Conservation (phyloP, 768 basidiomycete genomes). For the Boletus reticuloceps region DNA sequence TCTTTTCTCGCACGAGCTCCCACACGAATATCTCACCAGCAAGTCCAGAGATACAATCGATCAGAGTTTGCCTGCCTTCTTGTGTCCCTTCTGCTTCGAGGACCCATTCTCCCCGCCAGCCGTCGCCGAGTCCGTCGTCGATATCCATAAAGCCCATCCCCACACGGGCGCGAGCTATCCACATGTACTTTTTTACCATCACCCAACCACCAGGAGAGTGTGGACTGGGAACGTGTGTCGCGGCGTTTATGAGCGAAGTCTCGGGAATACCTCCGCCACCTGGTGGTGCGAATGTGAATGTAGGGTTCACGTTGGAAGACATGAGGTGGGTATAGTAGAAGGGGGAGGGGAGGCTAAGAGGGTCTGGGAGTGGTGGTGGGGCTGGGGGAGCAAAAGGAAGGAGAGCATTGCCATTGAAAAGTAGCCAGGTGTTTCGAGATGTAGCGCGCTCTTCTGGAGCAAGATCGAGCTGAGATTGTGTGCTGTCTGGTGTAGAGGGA, state of each 20-base stretch:
- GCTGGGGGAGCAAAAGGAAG: slow-evolving; percentile 58
- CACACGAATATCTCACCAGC: slow-evolving; percentile 38
- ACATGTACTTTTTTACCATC: slow-evolving; percentile 58
- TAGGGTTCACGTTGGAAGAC: slow-evolving; percentile 29
- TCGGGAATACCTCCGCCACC: slow-evolving; percentile 40
- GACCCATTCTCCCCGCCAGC: slow-evolving; percentile 77
- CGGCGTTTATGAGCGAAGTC: slow-evolving; percentile 41
- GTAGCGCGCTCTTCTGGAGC: slow-evolving; percentile 17
- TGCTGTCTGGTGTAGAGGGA: slow-evolving; percentile 39
- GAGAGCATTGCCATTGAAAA: slow-evolving; percentile 67
- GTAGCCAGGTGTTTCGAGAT: slow-evolving; percentile 55
- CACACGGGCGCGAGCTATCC: slow-evolving; percentile 56
- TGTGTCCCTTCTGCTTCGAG: slow-evolving; percentile 76
- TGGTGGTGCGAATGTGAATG: slow-evolving; percentile 27
- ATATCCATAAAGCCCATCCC: slow-evolving; percentile 35
- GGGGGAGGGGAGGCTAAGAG: slow-evolving; percentile 68
- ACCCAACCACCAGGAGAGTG: slow-evolving; percentile 60
- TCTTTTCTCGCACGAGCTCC: slow-evolving; percentile 65
- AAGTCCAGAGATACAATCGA: slow-evolving; percentile 47
- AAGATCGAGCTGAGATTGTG: slow-evolving; percentile 20
- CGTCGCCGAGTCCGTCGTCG: slow-evolving; percentile 51
- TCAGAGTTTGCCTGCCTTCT: slow-evolving; percentile 55
- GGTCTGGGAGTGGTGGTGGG: slow-evolving; percentile 49
- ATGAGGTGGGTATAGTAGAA: slow-evolving; percentile 75
- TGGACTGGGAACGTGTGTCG: slow-evolving; percentile 50